A percentile compares a stretch with the other conserved stretches of the same genome.
Conservation (phyloP, 345 rosid genomes). For the Moricandia arvensis region DNA sequence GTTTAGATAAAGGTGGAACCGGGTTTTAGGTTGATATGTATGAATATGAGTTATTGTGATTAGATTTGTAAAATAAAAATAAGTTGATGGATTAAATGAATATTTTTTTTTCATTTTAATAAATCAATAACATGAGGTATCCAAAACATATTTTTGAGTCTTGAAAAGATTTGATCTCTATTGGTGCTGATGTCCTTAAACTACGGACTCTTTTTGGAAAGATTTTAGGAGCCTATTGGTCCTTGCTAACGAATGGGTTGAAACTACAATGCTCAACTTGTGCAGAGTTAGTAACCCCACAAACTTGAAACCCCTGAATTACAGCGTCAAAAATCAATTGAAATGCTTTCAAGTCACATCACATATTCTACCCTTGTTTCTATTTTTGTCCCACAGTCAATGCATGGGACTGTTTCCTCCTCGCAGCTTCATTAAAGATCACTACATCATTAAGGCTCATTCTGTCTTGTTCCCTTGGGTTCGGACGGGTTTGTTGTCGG, state of each 20-base stretch:
- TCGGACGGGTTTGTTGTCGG: constrained; percentile 42
- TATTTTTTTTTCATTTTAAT: too few species aligned
- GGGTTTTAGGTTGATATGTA: too few species aligned
- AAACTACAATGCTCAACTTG: constrained; percentile 19
- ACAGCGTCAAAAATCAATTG: constrained; percentile 23
- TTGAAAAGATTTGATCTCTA: not conserved
- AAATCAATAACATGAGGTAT: too few species aligned
- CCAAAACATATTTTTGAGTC: too few species aligned
- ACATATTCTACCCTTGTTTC: constrained; percentile 9
- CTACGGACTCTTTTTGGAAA: too few species aligned
- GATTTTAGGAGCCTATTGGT: too few species aligned
- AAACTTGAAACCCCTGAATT: constrained; percentile 5
- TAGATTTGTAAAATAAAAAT: too few species aligned
- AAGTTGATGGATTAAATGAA: too few species aligned
- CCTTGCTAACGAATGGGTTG: constrained; percentile 22
- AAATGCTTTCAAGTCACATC: constrained; percentile 6
- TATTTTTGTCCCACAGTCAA: constrained; percentile 3
- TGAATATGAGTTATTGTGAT: too few species aligned
- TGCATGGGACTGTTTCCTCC: constrained; percentile 6
- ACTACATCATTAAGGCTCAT: constrained; percentile 31
- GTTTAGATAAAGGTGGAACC: too few species aligned
- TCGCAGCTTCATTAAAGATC: not conserved
- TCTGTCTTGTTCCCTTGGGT: constrained; percentile 48
- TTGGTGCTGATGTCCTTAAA: not conserved
- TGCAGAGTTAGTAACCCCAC: constrained; percentile 20